Evolutionary conservation across 2,329 filamentous ascomycete species (phyloP).

Genomic region (Cucurbitaria berberidis): DNA sequence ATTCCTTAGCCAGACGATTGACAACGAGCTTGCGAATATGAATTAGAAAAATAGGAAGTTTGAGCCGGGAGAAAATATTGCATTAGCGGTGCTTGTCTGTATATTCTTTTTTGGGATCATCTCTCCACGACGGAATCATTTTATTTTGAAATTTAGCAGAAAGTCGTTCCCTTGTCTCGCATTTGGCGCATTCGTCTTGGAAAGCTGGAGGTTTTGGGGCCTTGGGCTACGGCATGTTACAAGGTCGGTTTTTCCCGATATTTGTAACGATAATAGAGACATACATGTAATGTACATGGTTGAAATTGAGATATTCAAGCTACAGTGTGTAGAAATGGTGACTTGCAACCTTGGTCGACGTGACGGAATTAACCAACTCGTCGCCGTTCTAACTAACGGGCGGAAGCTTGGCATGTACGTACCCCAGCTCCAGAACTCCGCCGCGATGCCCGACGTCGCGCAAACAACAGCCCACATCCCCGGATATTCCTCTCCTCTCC

Average conservation of each 20-base stretch:
- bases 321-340: neutral
- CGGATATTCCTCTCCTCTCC: neutral
- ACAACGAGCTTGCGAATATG: slow-evolving; percentile 93
- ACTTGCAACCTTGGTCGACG: too few relatives aligned
- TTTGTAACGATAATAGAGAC: slow-evolving; percentile 13
- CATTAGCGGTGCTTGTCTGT: slow-evolving; percentile 25
- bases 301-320: neutral
- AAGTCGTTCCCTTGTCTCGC: too few relatives aligned
- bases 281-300: neutral
- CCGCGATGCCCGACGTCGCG: slow-evolving; percentile 19
- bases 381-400: too few relatives aligned
- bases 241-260: neutral
- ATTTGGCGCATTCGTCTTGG: too few relatives aligned
- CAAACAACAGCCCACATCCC: slow-evolving; percentile 5
- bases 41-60: slow-evolving; percentile 52
- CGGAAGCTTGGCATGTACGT: slow-evolving; percentile 8
- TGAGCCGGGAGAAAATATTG: slow-evolving; percentile 17
- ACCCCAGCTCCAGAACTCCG: slow-evolving; percentile 19
- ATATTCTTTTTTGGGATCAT: slow-evolving; percentile 17
- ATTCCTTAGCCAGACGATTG: slow-evolving; percentile 93
- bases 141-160: neutral
- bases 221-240: neutral
- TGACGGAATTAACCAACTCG: too few relatives aligned
- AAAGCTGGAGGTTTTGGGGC: slow-evolving; percentile 6
- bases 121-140: slow-evolving; percentile 16